phyloP scores from a whole-genome alignment of 306 rosid genomes.

The Trifolium repens region DNA sequence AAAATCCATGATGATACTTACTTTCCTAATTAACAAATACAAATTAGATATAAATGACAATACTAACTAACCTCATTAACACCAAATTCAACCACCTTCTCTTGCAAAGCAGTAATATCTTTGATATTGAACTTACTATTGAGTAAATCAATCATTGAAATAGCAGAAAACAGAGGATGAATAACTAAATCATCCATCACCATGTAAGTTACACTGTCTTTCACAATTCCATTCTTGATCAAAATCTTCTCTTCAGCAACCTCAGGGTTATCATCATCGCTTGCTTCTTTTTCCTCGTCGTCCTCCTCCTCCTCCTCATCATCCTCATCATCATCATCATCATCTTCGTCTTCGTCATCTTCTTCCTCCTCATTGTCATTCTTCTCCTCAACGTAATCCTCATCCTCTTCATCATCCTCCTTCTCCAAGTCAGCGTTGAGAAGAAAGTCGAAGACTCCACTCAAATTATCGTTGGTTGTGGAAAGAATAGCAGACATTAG shows the following conservation, averaged over 20 bases:
- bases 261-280: not conserved
- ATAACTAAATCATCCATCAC: constrained; percentile 52
- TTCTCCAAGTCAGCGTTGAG: not conserved
- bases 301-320: too few relatives aligned
- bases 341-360: not conserved
- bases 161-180: not conserved
- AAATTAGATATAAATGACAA: not conserved
- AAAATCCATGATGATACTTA: too few relatives aligned
- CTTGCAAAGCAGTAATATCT: constrained; percentile 30
- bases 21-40: too few relatives aligned
- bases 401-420: not conserved
- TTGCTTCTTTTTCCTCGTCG: too few relatives aligned
- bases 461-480: not conserved
- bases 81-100: constrained; percentile 39
- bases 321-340: too few relatives aligned
- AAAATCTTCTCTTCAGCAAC: not conserved
- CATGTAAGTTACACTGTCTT: constrained; percentile 43
- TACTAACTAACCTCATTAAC: constrained; percentile 31
- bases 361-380: not conserved
- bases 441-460: not conserved
- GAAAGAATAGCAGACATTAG: not conserved
- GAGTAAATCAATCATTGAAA: too few relatives aligned
- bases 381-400: not conserved
- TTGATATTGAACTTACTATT: constrained; percentile 33
- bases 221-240: constrained; percentile 37